phyloP scores from a whole-genome alignment of 306 rosid species.

The Inga laurina region DNA sequence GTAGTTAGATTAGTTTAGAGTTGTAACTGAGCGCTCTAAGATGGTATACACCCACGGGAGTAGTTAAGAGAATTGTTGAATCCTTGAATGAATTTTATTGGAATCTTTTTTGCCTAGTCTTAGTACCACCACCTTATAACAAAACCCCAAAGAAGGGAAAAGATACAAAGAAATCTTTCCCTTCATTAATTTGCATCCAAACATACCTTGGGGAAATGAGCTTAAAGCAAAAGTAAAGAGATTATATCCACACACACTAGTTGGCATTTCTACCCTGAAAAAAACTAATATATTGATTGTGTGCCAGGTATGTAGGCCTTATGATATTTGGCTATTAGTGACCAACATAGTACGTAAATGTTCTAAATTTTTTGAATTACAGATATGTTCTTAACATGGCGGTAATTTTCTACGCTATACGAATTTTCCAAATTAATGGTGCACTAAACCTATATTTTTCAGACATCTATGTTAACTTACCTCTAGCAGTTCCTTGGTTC shows the following conservation, averaged over 20 bases:
- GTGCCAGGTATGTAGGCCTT: constrained; percentile 12
- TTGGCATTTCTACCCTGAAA: constrained; percentile 4
- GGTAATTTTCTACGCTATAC: constrained; percentile 9
- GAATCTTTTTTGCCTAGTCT: neutral
- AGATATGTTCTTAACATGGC: constrained; percentile 9
- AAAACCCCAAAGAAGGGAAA: neutral
- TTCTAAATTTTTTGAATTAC: neutral
- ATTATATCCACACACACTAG: constrained; percentile 24
- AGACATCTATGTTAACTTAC: constrained; percentile 53
- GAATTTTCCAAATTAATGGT: constrained; percentile 8
- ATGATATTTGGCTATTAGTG: neutral
- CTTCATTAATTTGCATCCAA: neutral
- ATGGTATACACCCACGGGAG: neutral
- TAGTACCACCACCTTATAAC: neutral
- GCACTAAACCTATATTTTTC: constrained; percentile 28
- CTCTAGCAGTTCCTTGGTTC: constrained; percentile 94
- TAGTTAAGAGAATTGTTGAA: neutral
- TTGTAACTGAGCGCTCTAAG: neutral
- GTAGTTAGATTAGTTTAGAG: too few species aligned
- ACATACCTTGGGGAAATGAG: neutral
- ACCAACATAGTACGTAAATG: neutral
- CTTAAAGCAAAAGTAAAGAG: neutral
- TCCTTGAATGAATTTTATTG: neutral
- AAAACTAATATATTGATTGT: neutral
- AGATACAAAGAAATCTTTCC: neutral